Conservation (phyloP, 108 stramenopile genomes). For the Nitzschia sp. region DNA sequence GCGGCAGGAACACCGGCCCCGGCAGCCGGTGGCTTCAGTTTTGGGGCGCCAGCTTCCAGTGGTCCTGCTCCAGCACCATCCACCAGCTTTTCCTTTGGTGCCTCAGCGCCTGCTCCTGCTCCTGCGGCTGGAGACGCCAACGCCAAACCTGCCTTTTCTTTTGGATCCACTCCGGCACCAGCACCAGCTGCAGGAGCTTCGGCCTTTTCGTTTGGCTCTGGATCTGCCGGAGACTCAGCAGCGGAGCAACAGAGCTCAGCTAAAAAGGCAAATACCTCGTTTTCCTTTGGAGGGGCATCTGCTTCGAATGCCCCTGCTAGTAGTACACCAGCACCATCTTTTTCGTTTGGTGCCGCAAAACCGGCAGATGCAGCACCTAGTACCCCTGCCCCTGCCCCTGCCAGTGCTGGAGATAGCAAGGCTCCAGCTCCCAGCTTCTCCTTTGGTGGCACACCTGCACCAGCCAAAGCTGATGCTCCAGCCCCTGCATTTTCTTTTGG, state of each 20-base stretch:
- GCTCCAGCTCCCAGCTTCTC: slow-evolving; percentile 19
- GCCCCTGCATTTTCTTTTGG: slow-evolving; percentile 36
- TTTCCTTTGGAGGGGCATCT: slow-evolving; percentile 13
- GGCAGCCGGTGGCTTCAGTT: slow-evolving; percentile 4
- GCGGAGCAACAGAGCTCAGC: too few relatives aligned
- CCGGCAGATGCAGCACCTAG: slow-evolving; percentile 1
- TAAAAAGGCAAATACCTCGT: too few relatives aligned
- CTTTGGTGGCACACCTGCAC: slow-evolving; percentile 33
- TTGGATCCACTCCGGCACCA: not conserved
- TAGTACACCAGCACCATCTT: not conserved
- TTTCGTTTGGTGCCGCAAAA: slow-evolving; percentile 23
- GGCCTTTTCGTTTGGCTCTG: too few relatives aligned
- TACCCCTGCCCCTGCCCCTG: slow-evolving; percentile 19
- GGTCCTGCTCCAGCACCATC: too few relatives aligned
- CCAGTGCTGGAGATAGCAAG: slow-evolving; percentile 2
- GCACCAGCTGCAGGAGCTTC: too few relatives aligned
- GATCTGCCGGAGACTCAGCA: too few relatives aligned
- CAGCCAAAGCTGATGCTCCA: not conserved
- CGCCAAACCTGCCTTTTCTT: not conserved
- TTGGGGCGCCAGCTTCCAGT: slow-evolving; percentile 7
- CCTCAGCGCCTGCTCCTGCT: slow-evolving; percentile 18
- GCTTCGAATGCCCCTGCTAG: slow-evolving; percentile 6
- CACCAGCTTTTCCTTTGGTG: slow-evolving; percentile 10
- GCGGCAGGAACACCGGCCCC: slow-evolving; percentile 11
- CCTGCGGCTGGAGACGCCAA: slow-evolving; percentile 1